Evolutionary conservation across 1,284 basidiomycete species (phyloP).

Genomic region (Moesziomyces sp.): DNA sequence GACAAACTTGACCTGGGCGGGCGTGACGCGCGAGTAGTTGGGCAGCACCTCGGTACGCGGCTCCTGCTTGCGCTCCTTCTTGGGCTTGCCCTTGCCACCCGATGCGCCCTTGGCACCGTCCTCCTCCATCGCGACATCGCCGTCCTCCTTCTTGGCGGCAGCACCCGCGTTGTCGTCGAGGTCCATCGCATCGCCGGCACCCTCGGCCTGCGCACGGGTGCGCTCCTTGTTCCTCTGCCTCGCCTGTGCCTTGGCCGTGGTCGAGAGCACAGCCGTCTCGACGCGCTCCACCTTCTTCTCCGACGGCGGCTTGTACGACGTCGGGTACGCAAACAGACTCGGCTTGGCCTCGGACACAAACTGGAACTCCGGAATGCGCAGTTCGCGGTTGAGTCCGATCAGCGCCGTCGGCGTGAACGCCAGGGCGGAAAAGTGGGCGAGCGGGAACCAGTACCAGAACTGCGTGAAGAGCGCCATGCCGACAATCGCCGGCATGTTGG

Average conservation of each 20-base stretch:
- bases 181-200: constrained; percentile 57
- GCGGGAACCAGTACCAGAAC: constrained; percentile 69
- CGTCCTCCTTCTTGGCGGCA: constrained; percentile 32
- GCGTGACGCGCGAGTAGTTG: constrained; percentile 93
- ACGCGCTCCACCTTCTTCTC: constrained; percentile 67
- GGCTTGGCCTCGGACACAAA: constrained; percentile 63
- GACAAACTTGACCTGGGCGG: constrained; percentile 85
- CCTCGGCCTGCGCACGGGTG: constrained; percentile 53
- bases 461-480: constrained; percentile 67
- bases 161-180: constrained; percentile 43
- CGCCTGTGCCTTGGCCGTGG: constrained; percentile 65
- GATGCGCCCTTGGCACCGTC: constrained; percentile 36
- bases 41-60: constrained; percentile 79
- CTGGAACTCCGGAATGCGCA: constrained; percentile 63
- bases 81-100: constrained; percentile 27
- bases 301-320: constrained; percentile 55
- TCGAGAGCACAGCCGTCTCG: constrained; percentile 65
- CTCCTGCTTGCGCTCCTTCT: constrained; percentile 75
- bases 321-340: constrained; percentile 65
- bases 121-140: constrained; percentile 51
- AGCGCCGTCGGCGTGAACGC: constrained; percentile 66
- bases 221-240: constrained; percentile 64
- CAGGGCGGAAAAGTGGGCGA: constrained; percentile 65
- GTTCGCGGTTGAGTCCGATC: constrained; percentile 62
- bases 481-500: constrained; percentile 67